phyloP scores from a whole-genome alignment of 768 basidiomycete species.

The Psilocybe azurescens region DNA sequence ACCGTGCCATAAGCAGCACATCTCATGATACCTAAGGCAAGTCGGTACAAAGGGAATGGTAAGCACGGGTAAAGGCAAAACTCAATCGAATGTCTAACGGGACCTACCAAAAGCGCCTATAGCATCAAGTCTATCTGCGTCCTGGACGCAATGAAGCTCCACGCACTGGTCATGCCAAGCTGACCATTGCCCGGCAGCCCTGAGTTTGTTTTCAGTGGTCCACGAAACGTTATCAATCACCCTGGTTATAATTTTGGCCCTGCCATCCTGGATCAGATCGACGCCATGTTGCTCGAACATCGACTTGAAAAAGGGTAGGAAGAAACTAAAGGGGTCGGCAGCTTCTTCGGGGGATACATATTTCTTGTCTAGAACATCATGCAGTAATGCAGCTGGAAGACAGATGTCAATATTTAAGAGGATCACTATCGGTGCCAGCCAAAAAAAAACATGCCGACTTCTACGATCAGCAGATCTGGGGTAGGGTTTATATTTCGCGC shows the following conservation, averaged over 20 bases:
- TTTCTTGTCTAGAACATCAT: conserved; percentile 89
- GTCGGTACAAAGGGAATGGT: conserved; percentile 14
- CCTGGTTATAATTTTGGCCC: conserved; percentile 56
- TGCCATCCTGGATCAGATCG: conserved; percentile 64
- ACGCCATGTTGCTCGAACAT: conserved; percentile 48
- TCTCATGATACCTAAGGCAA: conserved; percentile 59
- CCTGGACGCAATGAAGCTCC: conserved; percentile 84
- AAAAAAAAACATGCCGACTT: conserved; percentile 53
- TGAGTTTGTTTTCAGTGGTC: conserved; percentile 79
- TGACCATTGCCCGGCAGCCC: conserved; percentile 56
- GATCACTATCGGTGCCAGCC: conserved; percentile 9
- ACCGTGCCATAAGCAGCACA: conserved; percentile 68
- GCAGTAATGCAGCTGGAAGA: conserved; percentile 74
- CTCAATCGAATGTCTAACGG: conserved; percentile 10
- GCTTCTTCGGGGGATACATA: conserved; percentile 65
- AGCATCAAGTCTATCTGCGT: conserved; percentile 80
- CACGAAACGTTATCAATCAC: conserved; percentile 86
- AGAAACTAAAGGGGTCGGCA: conserved; percentile 66
- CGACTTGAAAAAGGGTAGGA: conserved; percentile 66
- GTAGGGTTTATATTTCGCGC: conserved; percentile 52
- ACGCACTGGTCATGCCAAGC: conserved; percentile 73
- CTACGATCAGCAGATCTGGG: conserved; percentile 78
- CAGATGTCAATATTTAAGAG: conserved; percentile 14
- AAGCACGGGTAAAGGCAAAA: conserved; percentile 17
- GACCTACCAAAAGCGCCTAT: conserved; percentile 79